Conservation (phyloP, 305 asterid genomes). For the Fraxinus platypoda region DNA sequence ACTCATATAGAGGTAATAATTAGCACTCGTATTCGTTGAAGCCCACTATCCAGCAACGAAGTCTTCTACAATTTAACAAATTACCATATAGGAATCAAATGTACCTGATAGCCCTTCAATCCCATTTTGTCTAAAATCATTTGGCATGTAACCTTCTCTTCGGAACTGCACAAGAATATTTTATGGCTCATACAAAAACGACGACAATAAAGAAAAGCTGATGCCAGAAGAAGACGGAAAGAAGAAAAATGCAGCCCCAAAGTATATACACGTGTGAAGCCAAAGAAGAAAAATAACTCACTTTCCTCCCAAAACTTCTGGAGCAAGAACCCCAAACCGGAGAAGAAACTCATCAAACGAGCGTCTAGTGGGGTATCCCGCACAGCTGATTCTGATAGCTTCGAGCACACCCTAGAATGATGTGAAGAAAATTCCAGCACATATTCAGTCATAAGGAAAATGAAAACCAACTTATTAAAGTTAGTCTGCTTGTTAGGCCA, state of each 20-base stretch:
- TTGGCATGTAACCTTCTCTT: constrained; percentile 86
- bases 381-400: constrained; percentile 99
- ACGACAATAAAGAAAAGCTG: constrained; percentile 14
- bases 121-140: constrained; percentile 91
- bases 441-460: constrained; percentile 3
- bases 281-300: constrained; percentile 29
- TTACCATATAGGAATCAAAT: background rate
- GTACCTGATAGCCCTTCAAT: constrained; percentile 88
- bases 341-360: constrained; percentile 97
- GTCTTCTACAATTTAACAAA: background rate
- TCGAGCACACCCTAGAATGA: constrained; percentile 89
- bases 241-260: background rate
- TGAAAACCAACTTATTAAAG: background rate
- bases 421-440: constrained; percentile 10
- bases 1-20: constrained; percentile 5
- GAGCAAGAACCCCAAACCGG: constrained; percentile 98
- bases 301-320: constrained; percentile 96
- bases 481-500: background rate
- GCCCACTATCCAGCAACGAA: background rate
- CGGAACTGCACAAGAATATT: constrained; percentile 54
- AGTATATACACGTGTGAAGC: constrained; percentile 18
- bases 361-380: constrained; percentile 99
- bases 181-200: constrained; percentile 16
- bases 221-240: background rate
- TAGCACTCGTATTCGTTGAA: background rate